Base-by-base conservation (phyloP, 2,329 filamentous ascomycete species). In the Monilinia laxa region DNA sequence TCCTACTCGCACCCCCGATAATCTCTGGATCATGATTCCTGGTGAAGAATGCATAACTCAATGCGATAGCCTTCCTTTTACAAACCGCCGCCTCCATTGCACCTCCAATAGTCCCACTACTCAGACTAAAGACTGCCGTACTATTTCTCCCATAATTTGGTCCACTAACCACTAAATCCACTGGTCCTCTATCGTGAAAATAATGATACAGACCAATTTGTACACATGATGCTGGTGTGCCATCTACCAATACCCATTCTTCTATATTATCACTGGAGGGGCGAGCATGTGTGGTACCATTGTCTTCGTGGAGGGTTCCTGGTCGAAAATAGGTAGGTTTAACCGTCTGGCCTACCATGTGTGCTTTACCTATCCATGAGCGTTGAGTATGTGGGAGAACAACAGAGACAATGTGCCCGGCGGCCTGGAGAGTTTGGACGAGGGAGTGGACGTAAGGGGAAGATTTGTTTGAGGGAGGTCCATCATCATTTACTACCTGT, bases 361-460 rank as follows among this genome's bases (percentile, higher is more conserved):
- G 95, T 3, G 95, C 95, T 82, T 99, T 99, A 73, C 93, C 93
- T 75, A 99, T 98, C 95, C 95, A 99, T 66, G 93, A 97, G 70
- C 94, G 88, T 80, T 99, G 95, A 9, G 89, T 89, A 77, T 97
- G 87, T 1, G 95, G 95, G 18, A 99, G 86, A 70, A 95, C 90
- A 60, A 99, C 93, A 10, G 92, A 96, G 68, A 98, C 92, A n/a
- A 81, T 84, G 79, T 97, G 94, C 10, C 93, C 93, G 42, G 89
- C 87, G 66, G 82, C 79, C 77, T 92, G 87, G 62, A 95, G 87
- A 64, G 85, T 84, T 68, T 86, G 81, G 54, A 93, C 84, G 67
- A 94, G 84, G 69, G 86, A 88, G 80, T 92, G 90, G 69, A 94
- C 85, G 75, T 94, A 94, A 10, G 91, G 91, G 56, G 90, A 93